These are phyloP conservation scores for Salix exigua DNA, from an alignment of 345 rosid species.

Conservation along the genomic window DNA sequence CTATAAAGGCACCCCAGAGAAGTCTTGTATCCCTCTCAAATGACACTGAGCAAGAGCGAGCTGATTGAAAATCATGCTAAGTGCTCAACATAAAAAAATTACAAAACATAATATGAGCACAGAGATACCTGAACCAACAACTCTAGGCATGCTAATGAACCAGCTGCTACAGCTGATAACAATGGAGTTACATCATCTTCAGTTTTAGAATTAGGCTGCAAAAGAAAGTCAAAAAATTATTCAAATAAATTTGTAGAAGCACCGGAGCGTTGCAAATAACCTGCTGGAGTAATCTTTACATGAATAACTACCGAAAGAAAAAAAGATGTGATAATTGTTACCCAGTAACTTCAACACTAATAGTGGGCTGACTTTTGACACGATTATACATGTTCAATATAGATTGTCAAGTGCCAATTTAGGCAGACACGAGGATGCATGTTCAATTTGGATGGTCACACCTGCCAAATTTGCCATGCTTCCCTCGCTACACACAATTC, in stretches of 20 bases:
- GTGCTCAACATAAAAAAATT: no score
- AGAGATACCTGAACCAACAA: conserved; percentile 61
- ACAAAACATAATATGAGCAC: neutral
- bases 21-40: no score
- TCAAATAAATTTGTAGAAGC: neutral
- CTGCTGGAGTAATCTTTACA: neutral
- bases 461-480: neutral
- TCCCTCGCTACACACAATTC: neutral
- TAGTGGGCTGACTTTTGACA: neutral
- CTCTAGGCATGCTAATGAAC: conserved; percentile 70
- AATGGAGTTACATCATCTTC: conserved; percentile 81
- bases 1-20: no score
- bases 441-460: neutral
- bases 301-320: neutral
- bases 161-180: conserved; percentile 88
- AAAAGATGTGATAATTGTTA: neutral
- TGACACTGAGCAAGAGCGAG: no score
- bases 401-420: neutral
- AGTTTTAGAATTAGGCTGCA: conserved; percentile 87
- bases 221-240: conserved; percentile 6
- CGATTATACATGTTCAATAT: neutral
- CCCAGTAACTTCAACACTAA: neutral
- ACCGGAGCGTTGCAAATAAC: neutral
- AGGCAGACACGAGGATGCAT: neutral
- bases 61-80: no score